These are phyloP conservation scores for Penicillium olsonii DNA, from an alignment of 2,329 filamentous ascomycete species.

Conservation along the genomic window DNA sequence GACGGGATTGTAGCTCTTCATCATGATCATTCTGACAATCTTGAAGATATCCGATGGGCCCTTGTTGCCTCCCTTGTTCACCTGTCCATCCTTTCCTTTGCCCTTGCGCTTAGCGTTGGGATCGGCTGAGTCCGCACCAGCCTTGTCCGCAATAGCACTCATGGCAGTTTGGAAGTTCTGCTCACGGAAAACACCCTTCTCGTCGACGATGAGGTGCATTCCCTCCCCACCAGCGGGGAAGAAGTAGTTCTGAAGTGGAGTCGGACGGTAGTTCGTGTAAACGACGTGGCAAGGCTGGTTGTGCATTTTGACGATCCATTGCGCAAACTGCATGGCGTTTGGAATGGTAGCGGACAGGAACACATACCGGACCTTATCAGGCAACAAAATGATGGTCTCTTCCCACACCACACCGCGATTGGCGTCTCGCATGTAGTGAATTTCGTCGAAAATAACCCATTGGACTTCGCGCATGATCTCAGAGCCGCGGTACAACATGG, in stretches of 20 bases:
- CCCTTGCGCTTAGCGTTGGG: slow-evolving; percentile 78
- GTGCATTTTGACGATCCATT: slow-evolving; percentile 99
- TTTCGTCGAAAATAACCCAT: slow-evolving; percentile 98
- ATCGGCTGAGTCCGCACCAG: slow-evolving; percentile 80
- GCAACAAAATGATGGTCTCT: slow-evolving; percentile 95
- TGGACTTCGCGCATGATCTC: slow-evolving; percentile 99
- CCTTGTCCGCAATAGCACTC: slow-evolving; percentile 82
- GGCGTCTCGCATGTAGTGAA: slow-evolving; percentile 95
- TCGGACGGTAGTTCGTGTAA: slow-evolving; percentile 97
- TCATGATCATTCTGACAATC: slow-evolving; percentile 98
- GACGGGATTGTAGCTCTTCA: slow-evolving; percentile 94
- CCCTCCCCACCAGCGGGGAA: slow-evolving; percentile 91
- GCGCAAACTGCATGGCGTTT: slow-evolving; percentile 98
- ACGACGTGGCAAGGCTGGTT: slow-evolving; percentile 98
- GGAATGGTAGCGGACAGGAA: slow-evolving; percentile 98
- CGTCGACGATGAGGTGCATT: slow-evolving; percentile 91
- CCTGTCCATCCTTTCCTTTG: slow-evolving; percentile 87
- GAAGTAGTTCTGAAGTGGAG: slow-evolving; percentile 95
- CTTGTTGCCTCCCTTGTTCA: slow-evolving; percentile 78
- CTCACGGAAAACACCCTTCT: slow-evolving; percentile 94
- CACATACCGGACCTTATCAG: slow-evolving; percentile 98
- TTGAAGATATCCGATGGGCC: slow-evolving; percentile 85
- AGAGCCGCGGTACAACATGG: slow-evolving; percentile 96
- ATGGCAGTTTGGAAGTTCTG: slow-evolving; percentile 98
- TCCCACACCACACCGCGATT: slow-evolving; percentile 94